Conservation (phyloP, 2,329 filamentous ascomycete genomes). For the Helicocarpus griseus region DNA sequence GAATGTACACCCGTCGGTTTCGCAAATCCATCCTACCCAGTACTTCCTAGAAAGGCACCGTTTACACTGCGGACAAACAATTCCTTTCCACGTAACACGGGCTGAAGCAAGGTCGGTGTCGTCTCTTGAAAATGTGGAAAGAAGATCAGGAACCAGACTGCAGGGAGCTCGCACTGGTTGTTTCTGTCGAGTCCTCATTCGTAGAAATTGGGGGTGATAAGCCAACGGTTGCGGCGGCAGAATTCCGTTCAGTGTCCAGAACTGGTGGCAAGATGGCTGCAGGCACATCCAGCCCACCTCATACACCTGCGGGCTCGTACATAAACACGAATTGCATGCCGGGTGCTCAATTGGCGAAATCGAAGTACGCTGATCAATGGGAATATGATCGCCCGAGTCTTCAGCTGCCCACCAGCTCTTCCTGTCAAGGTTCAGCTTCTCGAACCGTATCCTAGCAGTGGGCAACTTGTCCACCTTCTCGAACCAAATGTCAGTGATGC, state of each 20-base stretch:
- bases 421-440: constrained; percentile 47
- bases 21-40: constrained; percentile 56
- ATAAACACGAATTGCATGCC: constrained; percentile 35
- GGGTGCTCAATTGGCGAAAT: constrained; percentile 12
- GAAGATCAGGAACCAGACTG: constrained; percentile 30
- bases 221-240: constrained; percentile 22
- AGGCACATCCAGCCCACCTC: constrained; percentile 51
- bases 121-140: constrained; percentile 28
- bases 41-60: constrained; percentile 51
- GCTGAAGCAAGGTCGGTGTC: constrained; percentile 38
- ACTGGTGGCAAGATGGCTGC: constrained; percentile 39
- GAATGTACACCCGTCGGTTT: constrained; percentile 43
- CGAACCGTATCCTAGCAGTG: constrained; percentile 52
- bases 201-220: constrained; percentile 51
- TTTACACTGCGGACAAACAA: constrained; percentile 56
- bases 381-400: constrained; percentile 17
- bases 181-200: constrained; percentile 39
- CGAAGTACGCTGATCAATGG: constrained; percentile 23
- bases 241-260: constrained; percentile 43
- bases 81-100: constrained; percentile 48
- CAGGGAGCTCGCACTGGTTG: constrained; percentile 28
- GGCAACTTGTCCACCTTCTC: constrained; percentile 41
- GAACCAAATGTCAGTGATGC: constrained; percentile 58
- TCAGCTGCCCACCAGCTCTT: constrained; percentile 52
- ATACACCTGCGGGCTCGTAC: constrained; percentile 26